A percentile compares a stretch with the other conserved stretches of the same genome.
Conservation (phyloP, 768 basidiomycete genomes). For the Suillus subluteus region DNA sequence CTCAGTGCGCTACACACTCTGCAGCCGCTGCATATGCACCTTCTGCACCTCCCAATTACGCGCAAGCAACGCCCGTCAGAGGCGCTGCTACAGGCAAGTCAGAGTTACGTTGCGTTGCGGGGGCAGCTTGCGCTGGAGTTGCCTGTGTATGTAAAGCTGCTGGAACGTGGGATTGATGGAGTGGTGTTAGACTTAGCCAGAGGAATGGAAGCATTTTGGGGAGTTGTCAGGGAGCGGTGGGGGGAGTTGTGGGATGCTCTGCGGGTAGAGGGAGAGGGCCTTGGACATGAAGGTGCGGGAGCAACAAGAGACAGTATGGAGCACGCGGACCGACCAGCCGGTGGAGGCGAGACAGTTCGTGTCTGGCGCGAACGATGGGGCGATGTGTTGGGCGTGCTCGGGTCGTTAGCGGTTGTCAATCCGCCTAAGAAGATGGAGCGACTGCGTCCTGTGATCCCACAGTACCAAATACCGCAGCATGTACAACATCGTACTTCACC, state of each 20-base stretch:
- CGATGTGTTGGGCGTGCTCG: constrained; percentile 60
- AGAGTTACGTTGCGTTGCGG: constrained; percentile 76
- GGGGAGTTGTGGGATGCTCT: constrained; percentile 84
- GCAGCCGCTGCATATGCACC: constrained; percentile 70
- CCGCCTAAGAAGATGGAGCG: constrained; percentile 1
- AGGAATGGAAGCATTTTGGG: constrained; percentile 65
- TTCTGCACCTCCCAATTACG: constrained; percentile 70
- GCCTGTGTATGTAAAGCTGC: constrained; percentile 59
- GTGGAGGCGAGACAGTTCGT: constrained; percentile 56
- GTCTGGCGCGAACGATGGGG: constrained; percentile 75
- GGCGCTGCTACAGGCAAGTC: constrained; percentile 70
- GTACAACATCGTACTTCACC: constrained; percentile 18
- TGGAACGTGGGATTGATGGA: constrained; percentile 62
- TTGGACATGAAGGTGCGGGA: constrained; percentile 44
- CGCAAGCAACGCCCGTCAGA: constrained; percentile 61
- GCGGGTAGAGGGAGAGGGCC: constrained; percentile 70
- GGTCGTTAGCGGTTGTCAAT: constrained; percentile 40
- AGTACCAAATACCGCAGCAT: background rate
- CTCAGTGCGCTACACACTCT: constrained; percentile 74
- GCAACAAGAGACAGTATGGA: background rate
- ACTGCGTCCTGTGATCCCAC: background rate
- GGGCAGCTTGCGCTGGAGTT: constrained; percentile 74
- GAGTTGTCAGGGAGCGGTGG: constrained; percentile 67
- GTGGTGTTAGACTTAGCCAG: constrained; percentile 55
- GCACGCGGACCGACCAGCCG: background rate